These are phyloP conservation scores for Trametes sanguinea DNA, from an alignment of 768 basidiomycete genomes.

Conservation along the genomic window DNA sequence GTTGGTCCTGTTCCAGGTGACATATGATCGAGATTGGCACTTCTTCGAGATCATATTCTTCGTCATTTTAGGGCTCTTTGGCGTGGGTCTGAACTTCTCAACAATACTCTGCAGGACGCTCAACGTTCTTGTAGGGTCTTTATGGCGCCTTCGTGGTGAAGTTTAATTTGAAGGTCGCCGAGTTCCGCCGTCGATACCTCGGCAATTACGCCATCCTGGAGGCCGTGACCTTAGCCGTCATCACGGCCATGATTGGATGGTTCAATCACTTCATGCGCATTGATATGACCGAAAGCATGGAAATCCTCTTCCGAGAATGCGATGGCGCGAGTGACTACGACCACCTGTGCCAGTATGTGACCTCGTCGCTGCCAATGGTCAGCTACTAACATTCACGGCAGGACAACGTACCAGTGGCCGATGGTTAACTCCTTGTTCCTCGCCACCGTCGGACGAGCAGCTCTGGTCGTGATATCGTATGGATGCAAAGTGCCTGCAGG, in stretches of 20 bases:
- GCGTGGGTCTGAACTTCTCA: conserved; percentile 51
- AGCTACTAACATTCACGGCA: conserved; percentile 34
- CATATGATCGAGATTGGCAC: conserved; percentile 97
- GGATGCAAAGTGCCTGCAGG: conserved; percentile 97
- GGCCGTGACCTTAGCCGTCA: conserved; percentile 80
- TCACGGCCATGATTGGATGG: conserved; percentile 92
- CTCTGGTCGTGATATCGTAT: conserved; percentile 88
- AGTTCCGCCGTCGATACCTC: conserved; percentile 90
- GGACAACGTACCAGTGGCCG: conserved; percentile 88
- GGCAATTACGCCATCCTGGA: conserved; percentile 84
- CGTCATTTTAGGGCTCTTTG: conserved; percentile 92
- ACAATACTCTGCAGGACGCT: background rate
- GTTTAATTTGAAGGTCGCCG: conserved; percentile 93
- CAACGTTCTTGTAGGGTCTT: conserved; percentile 62
- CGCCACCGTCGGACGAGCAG: conserved; percentile 86
- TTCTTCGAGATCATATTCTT: conserved; percentile 99
- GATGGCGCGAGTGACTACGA: conserved; percentile 90
- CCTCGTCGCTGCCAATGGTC: background rate
- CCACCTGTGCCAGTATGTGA: conserved; percentile 90
- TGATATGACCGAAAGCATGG: conserved; percentile 97
- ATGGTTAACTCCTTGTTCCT: conserved; percentile 92
- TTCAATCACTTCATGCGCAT: conserved; percentile 93
- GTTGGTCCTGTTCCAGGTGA: conserved; percentile 96
- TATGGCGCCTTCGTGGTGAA: conserved; percentile 98
- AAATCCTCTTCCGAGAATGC: conserved; percentile 93